phyloP scores from a whole-genome alignment of 352 stramenopile genomes.

The Labyrinthula sp. region DNA sequence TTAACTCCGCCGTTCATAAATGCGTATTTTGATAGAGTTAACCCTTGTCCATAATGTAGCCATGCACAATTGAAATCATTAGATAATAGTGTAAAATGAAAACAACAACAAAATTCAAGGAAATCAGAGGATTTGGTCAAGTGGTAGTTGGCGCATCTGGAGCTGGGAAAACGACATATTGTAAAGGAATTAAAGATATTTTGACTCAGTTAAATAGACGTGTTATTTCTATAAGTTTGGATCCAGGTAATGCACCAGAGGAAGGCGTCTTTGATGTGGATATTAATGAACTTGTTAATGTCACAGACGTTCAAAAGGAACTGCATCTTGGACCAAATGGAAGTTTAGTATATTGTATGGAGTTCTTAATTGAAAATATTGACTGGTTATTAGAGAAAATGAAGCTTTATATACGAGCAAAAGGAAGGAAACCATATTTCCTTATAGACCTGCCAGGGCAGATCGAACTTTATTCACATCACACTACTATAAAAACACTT shows the following conservation, averaged over 20 bases:
- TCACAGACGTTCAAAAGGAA: constrained; percentile 77
- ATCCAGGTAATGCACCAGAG: constrained; percentile 93
- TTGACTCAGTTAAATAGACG: constrained; percentile 36
- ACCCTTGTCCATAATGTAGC: too few relatives aligned
- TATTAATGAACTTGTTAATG: constrained; percentile 81
- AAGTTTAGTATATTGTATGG: constrained; percentile 93
- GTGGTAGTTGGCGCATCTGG: constrained; percentile 54
- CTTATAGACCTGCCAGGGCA: constrained; percentile 96
- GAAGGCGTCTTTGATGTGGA: constrained; percentile 51
- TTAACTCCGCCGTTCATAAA: too few relatives aligned
- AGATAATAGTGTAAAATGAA: too few relatives aligned
- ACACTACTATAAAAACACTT: constrained; percentile 80
- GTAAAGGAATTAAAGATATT: constrained; percentile 86
- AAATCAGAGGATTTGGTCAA: constrained; percentile 34
- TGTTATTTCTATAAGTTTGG: constrained; percentile 82
- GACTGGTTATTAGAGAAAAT: constrained; percentile 85
- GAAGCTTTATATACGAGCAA: constrained; percentile 51
- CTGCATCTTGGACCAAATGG: constrained; percentile 83
- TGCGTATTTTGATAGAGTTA: too few relatives aligned
- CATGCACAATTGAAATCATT: too few relatives aligned
- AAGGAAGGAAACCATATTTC: constrained; percentile 58
- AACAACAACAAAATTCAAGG: too few relatives aligned
- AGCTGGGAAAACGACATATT: constrained; percentile 94
- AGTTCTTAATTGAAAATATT: constrained; percentile 91
- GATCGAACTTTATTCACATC: constrained; percentile 95